Base-by-base conservation (phyloP, 129 eudicot genomes). In the Lactuca sativa region DNA sequence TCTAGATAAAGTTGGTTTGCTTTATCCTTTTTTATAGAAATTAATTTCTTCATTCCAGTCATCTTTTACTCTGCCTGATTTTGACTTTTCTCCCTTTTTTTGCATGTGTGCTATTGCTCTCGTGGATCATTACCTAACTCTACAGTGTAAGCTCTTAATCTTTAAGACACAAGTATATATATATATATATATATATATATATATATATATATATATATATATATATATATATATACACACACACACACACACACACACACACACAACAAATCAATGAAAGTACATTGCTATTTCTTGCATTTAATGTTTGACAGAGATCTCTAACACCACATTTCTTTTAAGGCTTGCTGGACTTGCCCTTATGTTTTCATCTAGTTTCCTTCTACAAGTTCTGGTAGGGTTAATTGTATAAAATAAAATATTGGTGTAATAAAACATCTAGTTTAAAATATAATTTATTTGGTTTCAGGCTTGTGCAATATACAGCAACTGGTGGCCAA, bases 271-370 rank as follows among this genome's bases (percentile, higher is more conserved):
- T 43, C 13, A 43, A 43, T 9, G 49, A 43, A 43, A 43, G 49
- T 43, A 43, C 49, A 9, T 43, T 8, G 49, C 49, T 9, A 43
- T 43, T 43, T 43, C 49, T 43, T 43, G 49, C 49, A 43, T 43
- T 43, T 43, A 43, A 43, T 12, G 15, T 56, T 68, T n/a, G 16
- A 66, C 57, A 32, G 7, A 78, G 4, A 37, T 66, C n/a, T 58
- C 43, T 71, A 57, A 64, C 59, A 56, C 18, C 0, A 3, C 9
- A 38, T 1, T 66, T 17, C 34, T 76, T 59, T 56, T 57, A 92
- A 93, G 98, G 81, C 96, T 93, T 73, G 96, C 92, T 56, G 98
- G 96, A 56, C 95, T 93, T 59, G 98, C 98, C 44, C 89, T 89
- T 78, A 93, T 89, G 96, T 93, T 89, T 74, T 93, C 98, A 34